Base-by-base conservation (phyloP, 768 basidiomycete genomes). In the Stropharia rugosoannulata region DNA sequence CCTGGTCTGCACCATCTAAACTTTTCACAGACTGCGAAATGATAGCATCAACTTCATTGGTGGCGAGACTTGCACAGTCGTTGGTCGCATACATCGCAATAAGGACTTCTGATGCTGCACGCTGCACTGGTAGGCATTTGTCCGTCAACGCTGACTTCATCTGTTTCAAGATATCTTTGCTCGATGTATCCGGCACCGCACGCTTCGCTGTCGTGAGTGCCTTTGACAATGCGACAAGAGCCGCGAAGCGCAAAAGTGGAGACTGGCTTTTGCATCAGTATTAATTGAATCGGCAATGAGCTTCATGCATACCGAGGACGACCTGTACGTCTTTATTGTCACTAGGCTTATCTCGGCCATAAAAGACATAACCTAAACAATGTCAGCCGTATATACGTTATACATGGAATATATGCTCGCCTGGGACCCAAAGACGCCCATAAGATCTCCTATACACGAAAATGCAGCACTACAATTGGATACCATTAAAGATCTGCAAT, bases 361-460 rank as follows among this genome's bases (percentile, higher is more conserved):
- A 62, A 95, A 89, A 0, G 95, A 97, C 95, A 98, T 96, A 67
- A 95, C 86, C 93, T 98, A 59, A 1, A 47, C 13, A 19, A 15
- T 3, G n/a, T 57, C 18, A 46, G 19, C 22, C 11, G n/a, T 22
- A 32, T 15, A 38, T 41, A 57, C 8, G 46, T 41, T 50, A 44
- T 15, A 27, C 15, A 44, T 39, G 39, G 44, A n/a, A 27, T 22
- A 25, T 5, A 12, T 15, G 49, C 86, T 53, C 66, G 90, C 94
- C 75, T 97, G 91, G 4, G 86, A 78, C 4, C 96, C 96, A 66
- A 88, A 91, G 5, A 75, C 76, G 25, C 75, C 81, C 90, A 98
- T 98, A 7, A 98, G 70, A 67, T 96, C 93, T 3, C 94, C 95
- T 19, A 95, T 83, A 57, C 89, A 88, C 58, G 87, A 91, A 66